A percentile compares a stretch with the other conserved stretches of the same genome.
phyloP scores from a whole-genome alignment of 345 rosid genomes.

The Passiflora organensis region DNA sequence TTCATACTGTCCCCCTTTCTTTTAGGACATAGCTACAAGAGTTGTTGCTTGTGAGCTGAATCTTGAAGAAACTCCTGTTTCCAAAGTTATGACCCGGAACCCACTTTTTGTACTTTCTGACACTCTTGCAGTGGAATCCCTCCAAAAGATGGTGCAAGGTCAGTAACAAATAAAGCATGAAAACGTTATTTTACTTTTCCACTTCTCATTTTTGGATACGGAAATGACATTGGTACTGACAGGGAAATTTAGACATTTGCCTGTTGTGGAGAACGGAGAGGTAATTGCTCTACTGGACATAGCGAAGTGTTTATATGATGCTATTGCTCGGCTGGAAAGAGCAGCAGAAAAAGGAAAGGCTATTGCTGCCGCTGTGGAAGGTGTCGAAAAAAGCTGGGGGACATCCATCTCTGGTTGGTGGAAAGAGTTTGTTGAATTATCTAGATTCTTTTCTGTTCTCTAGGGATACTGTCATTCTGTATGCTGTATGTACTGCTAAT shows the following conservation, averaged over 20 bases:
- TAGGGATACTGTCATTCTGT: not conserved
- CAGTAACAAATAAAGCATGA: slow-evolving; percentile 16
- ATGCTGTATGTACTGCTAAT: not conserved
- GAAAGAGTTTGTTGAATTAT: slow-evolving; percentile 8
- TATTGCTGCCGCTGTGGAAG: slow-evolving; percentile 99
- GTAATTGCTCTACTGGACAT: slow-evolving; percentile 95
- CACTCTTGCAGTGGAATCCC: slow-evolving; percentile 96
- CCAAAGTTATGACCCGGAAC: slow-evolving; percentile 95
- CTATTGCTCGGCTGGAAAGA: slow-evolving; percentile 99
- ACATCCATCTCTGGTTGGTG: slow-evolving; percentile 67
- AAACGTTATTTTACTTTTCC: not conserved
- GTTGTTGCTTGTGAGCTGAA: slow-evolving; percentile 77
- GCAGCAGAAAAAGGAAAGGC: slow-evolving; percentile 99
- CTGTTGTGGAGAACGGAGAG: slow-evolving; percentile 98
- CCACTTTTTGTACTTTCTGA: slow-evolving; percentile 93
- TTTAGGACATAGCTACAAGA: slow-evolving; percentile 83
- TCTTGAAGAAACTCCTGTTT: slow-evolving; percentile 82
- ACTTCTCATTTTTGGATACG: slow-evolving; percentile 1
- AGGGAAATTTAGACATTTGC: slow-evolving; percentile 98
- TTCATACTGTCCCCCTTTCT: not conserved
- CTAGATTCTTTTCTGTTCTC: not conserved
- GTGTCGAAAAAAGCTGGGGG: slow-evolving; percentile 93
- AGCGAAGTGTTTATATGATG: slow-evolving; percentile 96
- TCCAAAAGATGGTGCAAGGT: slow-evolving; percentile 99
- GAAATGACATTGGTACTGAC: slow-evolving; percentile 16